Evolutionary conservation across 495 filamentous ascomycete genomes (phyloP), one percentile per base, ranked within the genome.

Genomic region (Hypoxylon fuscum): DNA sequence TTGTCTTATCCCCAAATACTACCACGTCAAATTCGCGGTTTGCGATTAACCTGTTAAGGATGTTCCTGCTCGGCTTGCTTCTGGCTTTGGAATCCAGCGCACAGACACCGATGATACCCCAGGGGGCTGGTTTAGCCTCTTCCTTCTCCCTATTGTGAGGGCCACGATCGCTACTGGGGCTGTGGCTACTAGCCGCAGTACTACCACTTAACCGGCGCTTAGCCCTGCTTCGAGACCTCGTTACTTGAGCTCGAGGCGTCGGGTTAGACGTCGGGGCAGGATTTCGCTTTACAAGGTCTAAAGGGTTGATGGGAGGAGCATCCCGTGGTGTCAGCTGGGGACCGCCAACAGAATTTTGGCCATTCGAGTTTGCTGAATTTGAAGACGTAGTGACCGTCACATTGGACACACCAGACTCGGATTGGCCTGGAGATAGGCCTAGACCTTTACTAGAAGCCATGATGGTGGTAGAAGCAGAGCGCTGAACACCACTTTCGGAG

Each of bases 1-100:
- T 98, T 45, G 96, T 91, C 71, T 99, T 99, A 74, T 99, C 95
- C 31, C 95, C 95, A 77, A 99, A 99, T 3, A 99, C 92, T 29
- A 94, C 87, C 20, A 96, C 92, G 68, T 99, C 93, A 63, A 98
- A 97, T 58, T 97, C 93, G 53, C 91, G 88, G 50, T 93, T 92
- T 20, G 90, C 83, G 53, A 97, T 92, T 37, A 99, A 80, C 27
- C 91, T 87, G 50, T 96, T 98, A 37, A 99, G 77, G 53, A 98
- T 98, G 65, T 96, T 98, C 53, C 95, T 82, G 68, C 92, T 95
- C 3, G 95, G 95, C 77, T 96, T 97, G 81, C 92, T 96, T 59
- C 95, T 84, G 31, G 95, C 96, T 76, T 99, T 99, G 52, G 92
- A 83, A 80, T 99, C 95, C 48, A 99, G 76, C 5, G 95, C 95